Evolutionary conservation across 2,329 filamentous ascomycete species (phyloP), one percentile per base, ranked within the genome.

Genomic region (Aspergillus transmontanensis): DNA sequence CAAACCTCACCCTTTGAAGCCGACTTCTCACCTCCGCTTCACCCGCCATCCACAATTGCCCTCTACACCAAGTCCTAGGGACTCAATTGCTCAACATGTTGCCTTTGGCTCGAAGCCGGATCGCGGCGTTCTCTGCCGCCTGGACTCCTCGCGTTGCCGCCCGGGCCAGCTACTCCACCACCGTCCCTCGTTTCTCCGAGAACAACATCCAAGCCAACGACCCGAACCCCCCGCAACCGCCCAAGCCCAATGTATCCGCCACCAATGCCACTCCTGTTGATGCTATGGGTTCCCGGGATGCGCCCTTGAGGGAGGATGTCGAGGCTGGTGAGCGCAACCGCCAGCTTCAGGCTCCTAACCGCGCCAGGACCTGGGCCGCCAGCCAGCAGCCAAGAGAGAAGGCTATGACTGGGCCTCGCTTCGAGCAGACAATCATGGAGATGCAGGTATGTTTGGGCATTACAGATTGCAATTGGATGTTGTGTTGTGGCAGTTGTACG

Each of bases 391-490:
- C 93, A 45, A 86, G 94, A 73, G 86, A 87, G 59, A 81, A 88
- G 79, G 95, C 93, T 59, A 99, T 99, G 94, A 88, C 89, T 48
- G 95, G 95, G 48, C 95, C 95, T 68, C 86, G 94, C 71, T 99
- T 99, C 75, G 95, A 99, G 85, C 94, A 98, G 87, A 98, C 93
- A 39, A 92, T 96, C 74, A 94, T 98, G 82, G 88, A 90, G 72
- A 82, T 90, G 70, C 95, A 99, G 91, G 94, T 97, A 84, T 70
- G 87, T 75, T 16, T n/a, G 1, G 14, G 39, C 23, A 10, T 39
- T 16, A 5, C 1, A 14, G 23, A 55, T 28, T 39, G n/a, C 6
- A 32, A 55, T 39, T 26, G 51, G 9, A 6, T 23, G 32, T 14
- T 36, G 11, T 39, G 34, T 12, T 16, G 39, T 41, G 32, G 11